phyloP scores from a whole-genome alignment of 2,329 filamentous ascomycete genomes.

The Herpotrichia juniperi region DNA sequence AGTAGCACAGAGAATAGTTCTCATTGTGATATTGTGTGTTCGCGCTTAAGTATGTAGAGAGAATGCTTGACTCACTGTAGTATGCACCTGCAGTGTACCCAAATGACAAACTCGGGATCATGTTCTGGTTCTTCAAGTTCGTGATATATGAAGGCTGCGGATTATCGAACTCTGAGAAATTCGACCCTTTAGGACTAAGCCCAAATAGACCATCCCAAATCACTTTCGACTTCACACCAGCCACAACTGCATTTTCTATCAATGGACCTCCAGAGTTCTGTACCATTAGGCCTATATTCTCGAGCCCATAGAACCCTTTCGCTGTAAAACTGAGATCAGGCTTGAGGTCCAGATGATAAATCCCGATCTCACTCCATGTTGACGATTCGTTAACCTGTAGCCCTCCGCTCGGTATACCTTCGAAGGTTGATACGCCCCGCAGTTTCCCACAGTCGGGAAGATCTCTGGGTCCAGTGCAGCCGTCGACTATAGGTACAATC shows the following conservation, averaged over 20 bases:
- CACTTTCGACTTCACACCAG: slow-evolving; percentile 9
- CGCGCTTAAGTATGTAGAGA: too few species aligned
- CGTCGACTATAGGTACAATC: slow-evolving; percentile 7
- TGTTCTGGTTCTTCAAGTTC: slow-evolving; percentile 7
- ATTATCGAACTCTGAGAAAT: slow-evolving; percentile 12
- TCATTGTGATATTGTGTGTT: too few species aligned
- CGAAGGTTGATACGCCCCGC: slow-evolving; percentile 10
- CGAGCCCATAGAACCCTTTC: slow-evolving; percentile 13
- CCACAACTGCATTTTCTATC: slow-evolving; percentile 8
- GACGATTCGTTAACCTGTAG: slow-evolving; percentile 12
- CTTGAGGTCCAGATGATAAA: slow-evolving; percentile 6
- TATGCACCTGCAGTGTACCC: slow-evolving; percentile 22
- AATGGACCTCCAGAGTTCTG: slow-evolving; percentile 6
- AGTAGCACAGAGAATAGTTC: too few species aligned
- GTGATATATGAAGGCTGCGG: slow-evolving; percentile 12
- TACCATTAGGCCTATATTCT: slow-evolving; percentile 8
- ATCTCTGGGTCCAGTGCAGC: slow-evolving; percentile 3
- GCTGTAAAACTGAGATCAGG: slow-evolving; percentile 9
- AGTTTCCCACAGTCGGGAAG: slow-evolving; percentile 5
- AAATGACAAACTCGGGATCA: slow-evolving; percentile 19
- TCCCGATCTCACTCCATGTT: slow-evolving; percentile 13
- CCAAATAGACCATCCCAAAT: slow-evolving; percentile 15
- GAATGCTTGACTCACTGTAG: slow-evolving; percentile 19
- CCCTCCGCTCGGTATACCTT: slow-evolving; percentile 1
- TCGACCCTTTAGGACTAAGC: slow-evolving; percentile 2